A percentile compares a stretch with the other conserved stretches of the same genome.
These are phyloP conservation scores for Syzygium grande DNA, from an alignment of 345 rosid species.

Conservation along the genomic window DNA sequence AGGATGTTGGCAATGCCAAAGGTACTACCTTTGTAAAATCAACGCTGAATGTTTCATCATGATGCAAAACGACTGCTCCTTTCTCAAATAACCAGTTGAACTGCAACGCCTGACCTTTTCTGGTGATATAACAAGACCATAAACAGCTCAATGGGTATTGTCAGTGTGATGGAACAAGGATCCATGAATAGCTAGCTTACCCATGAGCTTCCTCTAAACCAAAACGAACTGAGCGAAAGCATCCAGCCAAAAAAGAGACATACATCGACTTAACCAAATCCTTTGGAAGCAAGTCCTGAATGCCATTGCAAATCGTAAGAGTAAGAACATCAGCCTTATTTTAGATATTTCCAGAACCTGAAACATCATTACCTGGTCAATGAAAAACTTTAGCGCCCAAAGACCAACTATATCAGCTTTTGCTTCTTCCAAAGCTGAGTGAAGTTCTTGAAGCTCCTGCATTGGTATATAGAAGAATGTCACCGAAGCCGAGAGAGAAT, in stretches of 20 bases:
- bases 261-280: slow-evolving; percentile 65
- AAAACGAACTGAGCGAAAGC: slow-evolving; percentile 88
- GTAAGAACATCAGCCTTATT: neutral
- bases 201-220: slow-evolving; percentile 96
- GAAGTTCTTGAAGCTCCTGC: slow-evolving; percentile 88
- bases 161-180: neutral
- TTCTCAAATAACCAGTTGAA: slow-evolving; percentile 91
- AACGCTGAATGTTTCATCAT: slow-evolving; percentile 64
- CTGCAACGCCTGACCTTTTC: slow-evolving; percentile 90
- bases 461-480: neutral
- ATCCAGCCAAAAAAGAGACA: slow-evolving; percentile 86
- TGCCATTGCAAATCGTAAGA: neutral
- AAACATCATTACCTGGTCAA: slow-evolving; percentile 39
- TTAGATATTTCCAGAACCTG: neutral
- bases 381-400: slow-evolving; percentile 86
- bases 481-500: neutral
- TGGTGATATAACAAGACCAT: slow-evolving; percentile 15
- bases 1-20: neutral
- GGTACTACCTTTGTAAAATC: slow-evolving; percentile 65
- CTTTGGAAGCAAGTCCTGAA: slow-evolving; percentile 51
- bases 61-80: slow-evolving; percentile 56
- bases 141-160: neutral
- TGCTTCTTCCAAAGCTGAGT: slow-evolving; percentile 91
- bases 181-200: slow-evolving; percentile 24
- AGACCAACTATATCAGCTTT: slow-evolving; percentile 97